Percentiles rank a stretch among this genome's conserved stretches.
phyloP scores from a whole-genome alignment of 2,329 filamentous ascomycete genomes.

The Diaporthe citri region DNA sequence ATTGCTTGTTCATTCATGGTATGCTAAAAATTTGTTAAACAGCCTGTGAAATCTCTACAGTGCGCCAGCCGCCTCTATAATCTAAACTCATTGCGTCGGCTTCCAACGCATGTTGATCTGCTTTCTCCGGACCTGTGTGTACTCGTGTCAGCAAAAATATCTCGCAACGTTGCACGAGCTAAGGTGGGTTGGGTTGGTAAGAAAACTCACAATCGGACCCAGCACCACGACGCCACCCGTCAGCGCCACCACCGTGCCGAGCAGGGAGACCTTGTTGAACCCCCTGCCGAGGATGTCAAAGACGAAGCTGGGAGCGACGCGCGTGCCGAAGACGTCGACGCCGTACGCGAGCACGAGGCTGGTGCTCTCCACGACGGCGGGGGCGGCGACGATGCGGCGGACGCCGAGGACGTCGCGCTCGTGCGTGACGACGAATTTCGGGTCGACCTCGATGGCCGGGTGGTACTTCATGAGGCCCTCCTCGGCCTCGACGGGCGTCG shows the following conservation, averaged over 20 bases:
- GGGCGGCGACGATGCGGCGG: conserved; percentile 77
- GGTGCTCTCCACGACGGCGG: conserved; percentile 90
- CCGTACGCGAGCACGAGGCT: conserved; percentile 91
- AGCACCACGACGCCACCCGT: conserved; percentile 81
- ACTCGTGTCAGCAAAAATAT: conserved; percentile 48
- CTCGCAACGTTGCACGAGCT: neutral
- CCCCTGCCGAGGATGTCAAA: conserved; percentile 95
- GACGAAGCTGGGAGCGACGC: conserved; percentile 86
- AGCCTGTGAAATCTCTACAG: neutral
- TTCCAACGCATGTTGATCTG: conserved; percentile 77
- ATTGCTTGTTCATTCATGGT: neutral
- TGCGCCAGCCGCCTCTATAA: conserved; percentile 11
- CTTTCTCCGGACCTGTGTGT: conserved; percentile 69
- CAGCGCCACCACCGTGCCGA: conserved; percentile 86
- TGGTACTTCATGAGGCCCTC: conserved; percentile 85
- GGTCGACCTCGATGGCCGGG: conserved; percentile 85
- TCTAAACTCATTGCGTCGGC: conserved; percentile 48
- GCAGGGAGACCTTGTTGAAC: conserved; percentile 90
- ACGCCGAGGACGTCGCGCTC: conserved; percentile 84
- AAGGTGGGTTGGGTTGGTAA: neutral
- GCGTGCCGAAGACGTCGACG: conserved; percentile 87
- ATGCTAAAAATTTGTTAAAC: neutral
- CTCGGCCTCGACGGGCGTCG: conserved; percentile 81
- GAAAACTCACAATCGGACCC: conserved; percentile 83
- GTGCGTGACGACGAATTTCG: conserved; percentile 84